These are phyloP conservation scores for Penicillium thymicola DNA, from an alignment of 2,329 filamentous ascomycete species.

Conservation along the genomic window DNA sequence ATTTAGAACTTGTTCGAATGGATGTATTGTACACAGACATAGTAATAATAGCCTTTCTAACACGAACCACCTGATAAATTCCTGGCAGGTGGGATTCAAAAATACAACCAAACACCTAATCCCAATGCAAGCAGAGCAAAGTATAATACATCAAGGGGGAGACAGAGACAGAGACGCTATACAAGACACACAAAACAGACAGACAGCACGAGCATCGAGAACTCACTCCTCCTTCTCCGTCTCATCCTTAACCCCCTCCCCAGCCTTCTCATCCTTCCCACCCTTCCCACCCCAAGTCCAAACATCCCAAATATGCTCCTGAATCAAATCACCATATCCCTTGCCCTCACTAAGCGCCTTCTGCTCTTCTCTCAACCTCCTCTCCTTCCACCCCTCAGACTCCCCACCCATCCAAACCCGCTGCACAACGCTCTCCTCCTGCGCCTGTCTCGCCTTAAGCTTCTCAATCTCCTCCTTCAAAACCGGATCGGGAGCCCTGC, in stretches of 20 bases:
- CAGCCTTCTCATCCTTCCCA: slow-evolving; percentile 23
- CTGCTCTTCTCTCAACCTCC: slow-evolving; percentile 41
- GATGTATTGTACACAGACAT: not conserved
- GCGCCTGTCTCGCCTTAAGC: slow-evolving; percentile 29
- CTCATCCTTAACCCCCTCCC: slow-evolving; percentile 19
- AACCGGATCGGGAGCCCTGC: slow-evolving; percentile 1
- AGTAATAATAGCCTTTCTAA: no score
- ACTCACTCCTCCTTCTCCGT: slow-evolving; percentile 15
- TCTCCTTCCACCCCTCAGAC: slow-evolving; percentile 44
- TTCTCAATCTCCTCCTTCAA: slow-evolving; percentile 33
- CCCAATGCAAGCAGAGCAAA: slow-evolving; percentile 15
- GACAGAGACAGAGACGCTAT: slow-evolving; percentile 1
- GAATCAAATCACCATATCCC: slow-evolving; percentile 46
- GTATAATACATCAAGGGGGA: slow-evolving; percentile 12
- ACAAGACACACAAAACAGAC: not conserved
- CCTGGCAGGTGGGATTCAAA: not conserved
- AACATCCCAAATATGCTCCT: slow-evolving; percentile 47
- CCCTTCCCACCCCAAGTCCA: slow-evolving; percentile 42
- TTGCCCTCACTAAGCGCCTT: slow-evolving; percentile 43
- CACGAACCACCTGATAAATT: not conserved
- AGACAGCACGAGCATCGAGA: not conserved
- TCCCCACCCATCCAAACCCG: slow-evolving; percentile 43
- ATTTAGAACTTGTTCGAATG: not conserved
- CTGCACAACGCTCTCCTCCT: slow-evolving; percentile 30
- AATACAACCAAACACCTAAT: slow-evolving; percentile 16